phyloP scores from a whole-genome alignment of 805 yeast species.

The Schwanniomyces sp. region DNA sequence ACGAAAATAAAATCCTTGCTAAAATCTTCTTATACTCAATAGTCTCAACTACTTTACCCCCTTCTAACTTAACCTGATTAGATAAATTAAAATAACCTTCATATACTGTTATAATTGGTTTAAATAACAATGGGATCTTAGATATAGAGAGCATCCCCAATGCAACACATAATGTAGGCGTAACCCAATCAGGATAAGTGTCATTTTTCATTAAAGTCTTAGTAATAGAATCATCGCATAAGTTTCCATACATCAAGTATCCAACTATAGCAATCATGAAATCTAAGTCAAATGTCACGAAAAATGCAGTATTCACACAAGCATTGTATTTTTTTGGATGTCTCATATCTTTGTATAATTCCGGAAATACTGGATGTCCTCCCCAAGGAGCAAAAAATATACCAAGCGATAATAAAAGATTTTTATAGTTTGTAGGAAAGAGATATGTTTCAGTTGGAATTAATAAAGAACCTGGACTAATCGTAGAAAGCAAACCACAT shows the following conservation, averaged over 20 bases:
- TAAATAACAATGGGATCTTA: slow-evolving; percentile 38
- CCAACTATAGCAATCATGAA: slow-evolving; percentile 63
- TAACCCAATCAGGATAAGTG: slow-evolving; percentile 66
- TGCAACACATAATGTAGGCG: slow-evolving; percentile 26
- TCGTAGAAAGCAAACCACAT: slow-evolving; percentile 44
- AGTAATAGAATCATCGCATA: slow-evolving; percentile 71
- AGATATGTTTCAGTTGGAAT: slow-evolving; percentile 42
- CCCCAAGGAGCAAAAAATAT: slow-evolving; percentile 81
- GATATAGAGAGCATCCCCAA: slow-evolving; percentile 42
- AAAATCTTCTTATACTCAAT: slow-evolving; percentile 5
- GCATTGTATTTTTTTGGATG: slow-evolving; percentile 58
- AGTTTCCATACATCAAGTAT: slow-evolving; percentile 75
- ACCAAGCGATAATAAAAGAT: slow-evolving; percentile 56
- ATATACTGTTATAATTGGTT: slow-evolving; percentile 39
- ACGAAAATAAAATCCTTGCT: slow-evolving; percentile 4
- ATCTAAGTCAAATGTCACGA: slow-evolving; percentile 60
- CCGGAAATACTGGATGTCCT: slow-evolving; percentile 81
- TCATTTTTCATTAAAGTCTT: slow-evolving; percentile 65
- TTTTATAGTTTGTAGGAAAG: slow-evolving; percentile 31
- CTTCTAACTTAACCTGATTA: neutral
- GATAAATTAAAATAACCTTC: slow-evolving; percentile 24
- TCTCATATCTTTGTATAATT: slow-evolving; percentile 69
- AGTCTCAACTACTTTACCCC: neutral
- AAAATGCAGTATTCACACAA: slow-evolving; percentile 56
- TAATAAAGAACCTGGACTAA: slow-evolving; percentile 56